Conservation (phyloP, 106 monocot genomes). For the Dioscorea dumetorum region DNA sequence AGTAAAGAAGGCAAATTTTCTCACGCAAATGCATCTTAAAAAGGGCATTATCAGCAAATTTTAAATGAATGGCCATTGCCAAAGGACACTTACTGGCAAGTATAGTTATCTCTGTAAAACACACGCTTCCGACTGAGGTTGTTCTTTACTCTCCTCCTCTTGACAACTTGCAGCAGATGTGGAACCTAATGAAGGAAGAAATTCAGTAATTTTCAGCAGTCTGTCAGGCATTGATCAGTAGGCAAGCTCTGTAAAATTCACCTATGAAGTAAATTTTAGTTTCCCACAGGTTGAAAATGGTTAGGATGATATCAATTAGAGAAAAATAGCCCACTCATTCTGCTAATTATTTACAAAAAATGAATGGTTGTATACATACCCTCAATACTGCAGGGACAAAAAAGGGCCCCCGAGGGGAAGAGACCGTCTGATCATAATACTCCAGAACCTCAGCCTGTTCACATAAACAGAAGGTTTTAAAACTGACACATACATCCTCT, state of each 20-base stretch:
- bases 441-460: constrained; percentile 95
- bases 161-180: constrained; percentile 72
- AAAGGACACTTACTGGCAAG: constrained; percentile 73
- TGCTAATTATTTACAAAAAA: neutral
- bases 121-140: constrained; percentile 80
- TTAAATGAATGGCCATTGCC: no score
- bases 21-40: no score
- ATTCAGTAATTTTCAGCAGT: neutral
- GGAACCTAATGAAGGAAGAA: constrained; percentile 46
- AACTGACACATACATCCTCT: no score
- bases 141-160: constrained; percentile 68
- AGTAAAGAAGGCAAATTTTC: no score
- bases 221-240: no score
- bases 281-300: no score
- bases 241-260: no score
- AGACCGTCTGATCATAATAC: constrained; percentile 92
- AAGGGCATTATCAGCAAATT: no score
- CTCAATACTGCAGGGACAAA: constrained; percentile 81
- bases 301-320: neutral
- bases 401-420: constrained; percentile 75
- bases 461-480: neutral
- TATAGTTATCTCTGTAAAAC: constrained; percentile 71
- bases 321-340: neutral
- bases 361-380: constrained; percentile 33
- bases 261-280: no score